Base-by-base conservation (phyloP, 2,329 filamentous ascomycete genomes). In the Hirsutella minnesotensis region DNA sequence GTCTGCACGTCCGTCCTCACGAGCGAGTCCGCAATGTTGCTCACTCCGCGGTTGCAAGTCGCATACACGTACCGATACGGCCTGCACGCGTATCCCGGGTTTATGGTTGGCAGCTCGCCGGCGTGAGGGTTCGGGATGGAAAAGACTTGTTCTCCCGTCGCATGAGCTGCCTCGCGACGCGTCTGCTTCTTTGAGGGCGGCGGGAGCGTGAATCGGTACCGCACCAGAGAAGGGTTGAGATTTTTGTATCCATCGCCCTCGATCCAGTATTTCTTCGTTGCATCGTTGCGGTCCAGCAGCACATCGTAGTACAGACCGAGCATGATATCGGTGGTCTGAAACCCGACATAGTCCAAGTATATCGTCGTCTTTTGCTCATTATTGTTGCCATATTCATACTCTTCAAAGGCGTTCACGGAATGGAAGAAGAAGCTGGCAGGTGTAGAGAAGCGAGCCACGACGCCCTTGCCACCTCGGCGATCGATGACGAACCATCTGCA, bases 341-440 rank as follows among this genome's bases (percentile, higher is more conserved):
- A 88, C 40, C 74, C 65, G 24, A 79, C 60, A 1, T 82, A 56
- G 47, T 94, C 86, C 43, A 81, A 77, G 24, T 78, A 65, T 18
- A 92, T 67, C 46, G 79, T 68, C 1, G 50, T 58, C 12, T 43
- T 41, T 9, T 52, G 44, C 10, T 54, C 44, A 2, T 54, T 55
- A 0, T 56, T 51, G 1, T 67, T 62, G 2, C 60, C 62, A 22
- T 63, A 57, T 0, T 53, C 46, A 0, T 52, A 48, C 48, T 85
- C 73, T 53, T 90, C 83, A 56, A 80, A 92, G 0, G 84, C 75
- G 50, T 94, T 94, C 55, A 86, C 67, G 0, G 75, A 77, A 61
- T 94, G 86, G 59, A 94, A 94, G 60, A 78, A 81, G 66, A 89
- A 94, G 39, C 79, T 79, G 0, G 83, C 73, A 0, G 75, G 70